Evolutionary conservation across 139 green algal genomes (phyloP).

Genomic region (Pycnococcus provasolii): DNA sequence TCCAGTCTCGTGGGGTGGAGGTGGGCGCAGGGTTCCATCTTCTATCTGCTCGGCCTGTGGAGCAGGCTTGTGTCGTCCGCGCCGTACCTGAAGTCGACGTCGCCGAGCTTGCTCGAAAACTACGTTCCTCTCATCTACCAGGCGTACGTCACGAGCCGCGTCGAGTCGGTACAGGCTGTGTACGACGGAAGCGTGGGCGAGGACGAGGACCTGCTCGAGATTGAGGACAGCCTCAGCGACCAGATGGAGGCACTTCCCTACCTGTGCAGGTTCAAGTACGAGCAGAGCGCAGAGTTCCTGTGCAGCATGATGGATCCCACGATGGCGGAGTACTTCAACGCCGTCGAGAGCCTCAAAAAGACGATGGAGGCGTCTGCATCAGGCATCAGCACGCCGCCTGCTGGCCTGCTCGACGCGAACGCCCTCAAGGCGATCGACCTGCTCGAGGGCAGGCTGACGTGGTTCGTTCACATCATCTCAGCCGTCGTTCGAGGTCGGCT

Average conservation of each 20-base stretch:
- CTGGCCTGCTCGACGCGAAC: slow-evolving; percentile 9
- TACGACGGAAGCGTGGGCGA: background rate
- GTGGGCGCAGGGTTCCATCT: slow-evolving; percentile 63
- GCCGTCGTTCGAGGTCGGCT: slow-evolving; percentile 76
- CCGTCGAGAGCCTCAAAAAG: slow-evolving; percentile 11
- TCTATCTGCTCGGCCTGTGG: slow-evolving; percentile 90
- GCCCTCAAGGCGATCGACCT: slow-evolving; percentile 29
- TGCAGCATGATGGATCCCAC: slow-evolving; percentile 60
- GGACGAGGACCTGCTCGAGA: slow-evolving; percentile 80
- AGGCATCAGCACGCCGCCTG: background rate
- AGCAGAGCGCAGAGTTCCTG: slow-evolving; percentile 59
- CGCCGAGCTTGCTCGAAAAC: slow-evolving; percentile 72
- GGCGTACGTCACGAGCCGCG: slow-evolving; percentile 73
- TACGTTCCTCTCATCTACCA: slow-evolving; percentile 85
- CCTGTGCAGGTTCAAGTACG: slow-evolving; percentile 88
- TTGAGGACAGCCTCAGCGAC: slow-evolving; percentile 80
- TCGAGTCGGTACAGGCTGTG: slow-evolving; percentile 56
- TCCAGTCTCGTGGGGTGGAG: slow-evolving; percentile 59
- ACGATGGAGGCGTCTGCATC: too few species aligned
- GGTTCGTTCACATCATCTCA: slow-evolving; percentile 90
- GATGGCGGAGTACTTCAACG: slow-evolving; percentile 44
- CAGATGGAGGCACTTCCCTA: slow-evolving; percentile 87
- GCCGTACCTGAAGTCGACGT: slow-evolving; percentile 90
- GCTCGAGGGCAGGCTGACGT: slow-evolving; percentile 91
- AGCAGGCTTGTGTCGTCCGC: slow-evolving; percentile 74